Base-by-base conservation (phyloP, 176 grass and related monocot species). In the Avena eriantha region DNA sequence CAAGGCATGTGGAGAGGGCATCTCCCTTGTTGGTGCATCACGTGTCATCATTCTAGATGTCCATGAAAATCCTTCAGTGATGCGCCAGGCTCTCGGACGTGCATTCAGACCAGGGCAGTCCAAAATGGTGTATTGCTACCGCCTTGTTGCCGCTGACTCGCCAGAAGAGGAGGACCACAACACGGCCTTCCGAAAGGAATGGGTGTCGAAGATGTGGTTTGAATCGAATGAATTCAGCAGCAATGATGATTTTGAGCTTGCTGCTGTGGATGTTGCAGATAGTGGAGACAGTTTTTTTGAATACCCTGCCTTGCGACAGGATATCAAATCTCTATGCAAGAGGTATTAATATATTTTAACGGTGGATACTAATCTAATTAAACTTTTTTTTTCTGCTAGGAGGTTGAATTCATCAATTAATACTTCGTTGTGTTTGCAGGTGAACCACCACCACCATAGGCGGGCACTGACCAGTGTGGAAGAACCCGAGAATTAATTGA, bases 1-100 rank as follows among this genome's bases (percentile, higher is more conserved):
- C 81, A 93, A 94, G 81, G 95, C 95, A 5, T 97, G 95, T 2
- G 92, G 95, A 18, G 95, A 97, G 75, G 95, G 95, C 29, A 97
- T 97, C 66, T 97, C 92, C 39, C 88, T 97, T 24, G 82, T 91
- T 36, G 95, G 95, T 4, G 90, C 92, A 58, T 97, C 95, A 2
- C 89, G 92, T 10, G 23, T 94, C 24, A 87, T 97, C 51, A 93
- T 97, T 61, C 83, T 97, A 82, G 95, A 97, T 89, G 86, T 91
- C 47, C 95, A 97, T 83, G 88, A 92, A 73, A 97, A 97, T 22
- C 92, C 95, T 80, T 89, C 95, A 18, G 95, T 97, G 41, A 94
- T 80, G 39, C 87, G 92, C 4, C 95, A 97, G 88, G 95, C 89
- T 1, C 89, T 97, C 12, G 92, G 95, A 10, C 84, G 92, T 19